Evolutionary conservation across 805 yeast genomes (phyloP), one percentile per base, ranked within the genome.

Genomic region (Candida lessepsii): DNA sequence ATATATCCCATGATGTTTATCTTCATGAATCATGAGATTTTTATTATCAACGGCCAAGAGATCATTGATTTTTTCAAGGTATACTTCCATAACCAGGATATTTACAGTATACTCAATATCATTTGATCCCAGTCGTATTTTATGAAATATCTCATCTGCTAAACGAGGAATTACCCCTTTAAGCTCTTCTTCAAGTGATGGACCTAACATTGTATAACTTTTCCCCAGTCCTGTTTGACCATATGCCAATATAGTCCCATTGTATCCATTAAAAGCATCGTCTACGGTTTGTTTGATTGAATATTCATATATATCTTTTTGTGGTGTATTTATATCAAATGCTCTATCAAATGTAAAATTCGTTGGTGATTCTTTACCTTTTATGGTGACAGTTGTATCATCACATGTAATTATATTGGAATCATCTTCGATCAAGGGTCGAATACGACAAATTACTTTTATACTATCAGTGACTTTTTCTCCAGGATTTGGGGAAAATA

Each of bases 221-320:
- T 85, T 85, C 5, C 93, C 93, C 1, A 88, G 72, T 0, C 88
- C 86, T 0, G 86, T 79, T 52, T 83, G 91, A 8, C 95, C 95
- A 58, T 84, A 86, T 0, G 90, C 86, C 26, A 86, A 61, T 0
- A 86, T 78, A 0, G 91, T 78, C 15, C 89, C 86, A 55, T 86
- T 85, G 53, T 80, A 82, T 0, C 97, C 97, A 23, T 71, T 68
- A 42, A 83, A 71, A 21, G 86, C 68, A 46, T 84, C 91, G 29
- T 78, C 80, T 3, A 87, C 82, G 0, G 86, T 80, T 29, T 78
- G 78, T 28, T 64, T 54, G 4, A 84, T 73, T 0, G 86, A 73
- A 51, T 71, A 76, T 9, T 77, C 69, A 52, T 81, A 84, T 4
- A 86, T 65, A 4, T 78, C 79, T 2, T 53, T 52, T 54, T 87